A percentile compares a stretch with the other conserved stretches of the same genome.
Evolutionary conservation across 1,284 basidiomycete species (phyloP).

Genomic region (Cryptococcus maquisensis): DNA sequence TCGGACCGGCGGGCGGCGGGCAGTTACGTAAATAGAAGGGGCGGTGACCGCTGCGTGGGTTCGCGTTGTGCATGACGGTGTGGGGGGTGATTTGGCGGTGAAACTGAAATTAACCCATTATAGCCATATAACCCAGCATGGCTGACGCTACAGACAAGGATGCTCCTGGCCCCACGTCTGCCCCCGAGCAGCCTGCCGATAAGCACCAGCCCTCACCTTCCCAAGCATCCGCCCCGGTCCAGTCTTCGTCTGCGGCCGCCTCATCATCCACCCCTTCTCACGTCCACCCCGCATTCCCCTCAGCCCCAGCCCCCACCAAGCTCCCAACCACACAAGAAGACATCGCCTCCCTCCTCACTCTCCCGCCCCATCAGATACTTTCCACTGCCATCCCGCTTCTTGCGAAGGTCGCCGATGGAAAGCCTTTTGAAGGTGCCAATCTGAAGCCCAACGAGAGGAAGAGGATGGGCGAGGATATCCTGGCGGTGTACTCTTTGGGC

Average conservation of each 20-base stretch:
- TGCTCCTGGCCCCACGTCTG: too few relatives aligned
- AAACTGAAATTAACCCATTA: too few relatives aligned
- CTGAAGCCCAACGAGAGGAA: constrained; percentile 10
- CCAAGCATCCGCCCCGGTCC: not conserved
- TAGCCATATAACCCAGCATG: too few relatives aligned
- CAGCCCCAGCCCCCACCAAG: not conserved
- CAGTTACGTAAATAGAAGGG: too few relatives aligned
- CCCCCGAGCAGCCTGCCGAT: not conserved
- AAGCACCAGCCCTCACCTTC: too few relatives aligned
- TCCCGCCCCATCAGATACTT: not conserved
- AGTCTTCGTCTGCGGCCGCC: not conserved
- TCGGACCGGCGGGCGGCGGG: too few relatives aligned
- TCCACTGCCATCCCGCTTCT: constrained; percentile 2
- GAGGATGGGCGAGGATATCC: constrained; percentile 14
- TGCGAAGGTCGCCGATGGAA: constrained; percentile 8
- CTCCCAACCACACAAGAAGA: constrained; percentile 7
- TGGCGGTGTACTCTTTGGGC: constrained; percentile 12
- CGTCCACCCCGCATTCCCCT: constrained; percentile 14
- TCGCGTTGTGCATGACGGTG: too few relatives aligned
- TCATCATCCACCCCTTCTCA: not conserved
- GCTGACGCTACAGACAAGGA: not conserved
- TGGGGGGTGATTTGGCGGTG: too few relatives aligned
- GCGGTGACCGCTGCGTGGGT: too few relatives aligned
- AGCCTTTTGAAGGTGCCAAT: constrained; percentile 1
- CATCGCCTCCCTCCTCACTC: constrained; percentile 2